Conservation (phyloP, 139 green algal genomes). For the Dunaliella primolecta region DNA sequence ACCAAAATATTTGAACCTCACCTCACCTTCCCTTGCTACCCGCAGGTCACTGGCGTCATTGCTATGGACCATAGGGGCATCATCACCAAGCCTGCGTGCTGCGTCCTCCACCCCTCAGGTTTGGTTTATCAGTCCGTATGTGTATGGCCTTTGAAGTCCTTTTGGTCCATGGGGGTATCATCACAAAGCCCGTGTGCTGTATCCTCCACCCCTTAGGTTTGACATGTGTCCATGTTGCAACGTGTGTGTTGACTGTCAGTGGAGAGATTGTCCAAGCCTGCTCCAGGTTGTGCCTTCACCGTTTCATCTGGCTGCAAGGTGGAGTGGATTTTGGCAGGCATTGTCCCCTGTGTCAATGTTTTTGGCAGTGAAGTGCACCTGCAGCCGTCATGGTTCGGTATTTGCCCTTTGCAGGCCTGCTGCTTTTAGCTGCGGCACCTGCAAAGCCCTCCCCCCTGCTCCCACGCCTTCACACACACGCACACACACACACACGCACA, state of each 20-base stretch:
- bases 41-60: constrained; percentile 21
- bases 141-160: too few relatives aligned
- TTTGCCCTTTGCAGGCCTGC: too few relatives aligned
- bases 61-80: constrained; percentile 25
- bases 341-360: too few relatives aligned
- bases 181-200: not conserved
- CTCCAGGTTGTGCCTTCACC: not conserved
- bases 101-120: constrained; percentile 30
- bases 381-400: too few relatives aligned
- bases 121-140: too few relatives aligned
- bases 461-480: not conserved
- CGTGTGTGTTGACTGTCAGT: not conserved
- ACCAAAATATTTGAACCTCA: not conserved
- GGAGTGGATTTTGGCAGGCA: too few relatives aligned
- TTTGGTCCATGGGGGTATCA: too few relatives aligned
- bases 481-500: not conserved
- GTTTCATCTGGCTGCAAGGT: too few relatives aligned
- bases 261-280: not conserved
- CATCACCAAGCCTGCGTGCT: constrained; percentile 28
- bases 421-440: too few relatives aligned
- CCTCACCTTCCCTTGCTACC: not conserved
- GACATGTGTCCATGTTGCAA: too few relatives aligned
- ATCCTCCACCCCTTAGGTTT: not conserved
- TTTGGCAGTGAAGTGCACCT: too few relatives aligned
- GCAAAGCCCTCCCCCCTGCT: too few relatives aligned